phyloP scores from a whole-genome alignment of 2,329 filamentous ascomycete species.

The Sporothrix schenckii region DNA sequence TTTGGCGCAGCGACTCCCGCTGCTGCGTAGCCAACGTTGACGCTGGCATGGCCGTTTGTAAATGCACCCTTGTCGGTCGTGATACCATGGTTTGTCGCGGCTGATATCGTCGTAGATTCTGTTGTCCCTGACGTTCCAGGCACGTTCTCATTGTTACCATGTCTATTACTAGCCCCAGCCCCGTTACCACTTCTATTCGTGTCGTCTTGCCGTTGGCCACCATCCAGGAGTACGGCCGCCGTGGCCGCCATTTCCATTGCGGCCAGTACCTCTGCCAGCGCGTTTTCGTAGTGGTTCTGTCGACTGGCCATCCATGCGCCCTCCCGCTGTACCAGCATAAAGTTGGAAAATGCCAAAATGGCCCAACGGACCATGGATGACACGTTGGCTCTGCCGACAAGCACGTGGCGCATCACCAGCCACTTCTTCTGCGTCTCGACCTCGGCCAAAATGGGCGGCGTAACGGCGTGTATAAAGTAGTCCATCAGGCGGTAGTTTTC shows the following conservation, averaged over 20 bases:
- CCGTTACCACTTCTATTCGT: not conserved
- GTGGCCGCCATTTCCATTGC: conserved; percentile 31
- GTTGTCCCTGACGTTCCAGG: not conserved
- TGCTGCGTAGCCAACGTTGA: not conserved
- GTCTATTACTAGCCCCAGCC: not conserved
- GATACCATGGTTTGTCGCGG: not conserved
- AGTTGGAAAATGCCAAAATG: conserved; percentile 56
- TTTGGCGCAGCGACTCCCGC: not conserved
- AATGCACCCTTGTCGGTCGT: not conserved
- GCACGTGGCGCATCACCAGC: conserved; percentile 53
- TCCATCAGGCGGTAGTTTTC: conserved; percentile 50
- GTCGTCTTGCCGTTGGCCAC: conserved; percentile 16
- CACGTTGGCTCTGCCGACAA: conserved; percentile 52
- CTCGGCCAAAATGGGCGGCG: conserved; percentile 57
- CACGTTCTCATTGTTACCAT: not conserved
- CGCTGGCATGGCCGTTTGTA: not conserved
- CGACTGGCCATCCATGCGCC: conserved; percentile 43
- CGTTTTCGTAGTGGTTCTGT: conserved; percentile 46
- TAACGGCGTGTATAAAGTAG: conserved; percentile 53
- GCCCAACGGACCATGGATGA: conserved; percentile 54
- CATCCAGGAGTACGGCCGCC: conserved; percentile 2
- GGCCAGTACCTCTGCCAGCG: conserved; percentile 42
- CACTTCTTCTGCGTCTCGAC: conserved; percentile 58
- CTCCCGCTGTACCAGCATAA: conserved; percentile 47
- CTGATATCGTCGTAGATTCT: not conserved